phyloP scores from a whole-genome alignment of 177 flowering plant species.

The Vitis hybrid region DNA sequence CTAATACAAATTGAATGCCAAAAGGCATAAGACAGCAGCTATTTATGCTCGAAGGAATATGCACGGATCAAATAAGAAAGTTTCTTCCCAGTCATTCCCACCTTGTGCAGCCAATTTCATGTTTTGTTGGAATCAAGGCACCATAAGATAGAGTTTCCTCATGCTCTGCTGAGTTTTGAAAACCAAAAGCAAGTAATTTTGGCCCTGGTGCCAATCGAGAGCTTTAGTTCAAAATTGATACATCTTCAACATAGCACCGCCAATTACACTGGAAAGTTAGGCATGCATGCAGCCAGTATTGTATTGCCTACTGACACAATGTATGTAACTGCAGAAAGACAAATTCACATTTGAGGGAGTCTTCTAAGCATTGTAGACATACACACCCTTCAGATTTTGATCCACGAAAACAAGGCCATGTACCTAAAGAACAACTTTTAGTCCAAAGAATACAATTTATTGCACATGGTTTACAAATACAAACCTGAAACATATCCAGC shows the following conservation, averaged over 20 bases:
- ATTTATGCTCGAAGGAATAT: not conserved
- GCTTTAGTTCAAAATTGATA: not conserved
- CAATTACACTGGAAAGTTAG: not conserved
- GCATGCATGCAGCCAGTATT: no score
- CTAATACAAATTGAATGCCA: no score
- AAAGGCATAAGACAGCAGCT: not conserved
- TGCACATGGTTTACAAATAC: not conserved
- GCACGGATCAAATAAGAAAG: not conserved
- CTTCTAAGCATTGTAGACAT: not conserved
- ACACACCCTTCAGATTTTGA: not conserved
- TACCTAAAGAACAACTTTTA: not conserved
- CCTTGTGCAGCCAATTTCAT: not conserved
- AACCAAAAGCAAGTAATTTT: not conserved
- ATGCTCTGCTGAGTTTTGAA: not conserved
- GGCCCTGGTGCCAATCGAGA: no score
- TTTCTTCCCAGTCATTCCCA: not conserved
- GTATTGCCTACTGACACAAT: not conserved
- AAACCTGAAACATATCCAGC: constrained; percentile 5
- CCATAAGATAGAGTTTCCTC: no score
- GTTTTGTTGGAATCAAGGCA: not conserved
- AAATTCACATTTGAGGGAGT: not conserved
- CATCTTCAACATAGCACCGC: not conserved
- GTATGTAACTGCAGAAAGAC: not conserved
- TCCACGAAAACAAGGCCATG: not conserved
- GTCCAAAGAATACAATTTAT: not conserved